Evolutionary conservation across 805 yeast species (phyloP).

Genomic region (Hanseniaspora jakobsenii): DNA sequence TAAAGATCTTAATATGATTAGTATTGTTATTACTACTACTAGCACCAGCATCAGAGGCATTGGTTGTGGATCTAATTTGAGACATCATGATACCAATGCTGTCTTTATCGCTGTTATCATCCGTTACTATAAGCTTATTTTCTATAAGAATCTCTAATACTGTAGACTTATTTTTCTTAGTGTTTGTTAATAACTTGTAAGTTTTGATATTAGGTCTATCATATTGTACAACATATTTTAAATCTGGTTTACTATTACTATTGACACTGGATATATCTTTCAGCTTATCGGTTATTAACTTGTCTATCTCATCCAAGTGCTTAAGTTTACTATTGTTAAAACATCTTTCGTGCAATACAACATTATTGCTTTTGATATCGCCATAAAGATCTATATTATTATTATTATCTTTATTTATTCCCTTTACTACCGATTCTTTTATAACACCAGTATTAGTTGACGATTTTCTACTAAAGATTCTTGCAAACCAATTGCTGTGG

Average conservation of each 20-base stretch:
- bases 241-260: too few relatives aligned
- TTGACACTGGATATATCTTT: too few relatives aligned
- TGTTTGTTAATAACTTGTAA: background rate
- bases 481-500: constrained; percentile 4
- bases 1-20: background rate
- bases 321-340: background rate
- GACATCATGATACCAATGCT: too few relatives aligned
- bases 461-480: constrained; percentile 10
- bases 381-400: too few relatives aligned
- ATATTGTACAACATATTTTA: background rate
- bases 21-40: background rate
- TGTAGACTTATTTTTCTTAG: too few relatives aligned
- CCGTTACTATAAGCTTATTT: too few relatives aligned
- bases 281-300: background rate
- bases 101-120: background rate
- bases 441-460: background rate
- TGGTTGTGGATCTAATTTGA: too few relatives aligned
- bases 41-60: too few relatives aligned
- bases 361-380: too few relatives aligned
- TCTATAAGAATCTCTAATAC: too few relatives aligned
- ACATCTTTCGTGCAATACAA: constrained; percentile 5
- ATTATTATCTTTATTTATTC: background rate
- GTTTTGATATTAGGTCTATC: background rate
- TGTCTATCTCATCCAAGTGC: background rate
- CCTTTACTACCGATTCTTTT: background rate